phyloP scores from a whole-genome alignment of 148 eudicot genomes.

The Euryodendron excelsum region DNA sequence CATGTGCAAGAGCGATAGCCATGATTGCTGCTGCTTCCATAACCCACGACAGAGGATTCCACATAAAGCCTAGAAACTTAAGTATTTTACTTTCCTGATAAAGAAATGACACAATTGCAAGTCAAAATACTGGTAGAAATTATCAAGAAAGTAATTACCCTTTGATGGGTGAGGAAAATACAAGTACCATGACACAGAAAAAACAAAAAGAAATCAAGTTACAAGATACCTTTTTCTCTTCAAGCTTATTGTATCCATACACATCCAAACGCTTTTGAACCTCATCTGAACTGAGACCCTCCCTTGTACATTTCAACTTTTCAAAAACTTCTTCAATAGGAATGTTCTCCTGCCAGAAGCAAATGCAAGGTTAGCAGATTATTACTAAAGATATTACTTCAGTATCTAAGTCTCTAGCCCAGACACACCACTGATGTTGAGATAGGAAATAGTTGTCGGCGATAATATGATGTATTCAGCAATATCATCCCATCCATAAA shows the following conservation, averaged over 20 bases:
- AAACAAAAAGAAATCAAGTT: not conserved
- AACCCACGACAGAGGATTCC: conserved; percentile 70
- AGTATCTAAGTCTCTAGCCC: not conserved
- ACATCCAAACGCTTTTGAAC: conserved; percentile 40
- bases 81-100: conserved; percentile 38
- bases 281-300: conserved; percentile 49
- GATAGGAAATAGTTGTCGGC: too few relatives aligned
- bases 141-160: not conserved
- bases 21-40: conserved; percentile 70
- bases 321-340: conserved; percentile 61
- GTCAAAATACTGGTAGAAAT: not conserved
- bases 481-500: too few relatives aligned
- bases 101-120: not conserved
- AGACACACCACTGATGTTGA: not conserved
- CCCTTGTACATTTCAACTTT: conserved; percentile 41
- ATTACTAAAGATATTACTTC: not conserved
- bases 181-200: not conserved
- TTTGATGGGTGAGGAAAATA: not conserved
- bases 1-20: conserved; percentile 41
- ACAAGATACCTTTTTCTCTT: conserved; percentile 57
- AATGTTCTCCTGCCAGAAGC: conserved; percentile 50
- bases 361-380: not conserved
- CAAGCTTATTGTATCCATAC: conserved; percentile 67
- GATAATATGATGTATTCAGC: too few relatives aligned
- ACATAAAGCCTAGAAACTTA: conserved; percentile 48